Conservation (phyloP, 139 green algal genomes). For the Tetraselmis striata region DNA sequence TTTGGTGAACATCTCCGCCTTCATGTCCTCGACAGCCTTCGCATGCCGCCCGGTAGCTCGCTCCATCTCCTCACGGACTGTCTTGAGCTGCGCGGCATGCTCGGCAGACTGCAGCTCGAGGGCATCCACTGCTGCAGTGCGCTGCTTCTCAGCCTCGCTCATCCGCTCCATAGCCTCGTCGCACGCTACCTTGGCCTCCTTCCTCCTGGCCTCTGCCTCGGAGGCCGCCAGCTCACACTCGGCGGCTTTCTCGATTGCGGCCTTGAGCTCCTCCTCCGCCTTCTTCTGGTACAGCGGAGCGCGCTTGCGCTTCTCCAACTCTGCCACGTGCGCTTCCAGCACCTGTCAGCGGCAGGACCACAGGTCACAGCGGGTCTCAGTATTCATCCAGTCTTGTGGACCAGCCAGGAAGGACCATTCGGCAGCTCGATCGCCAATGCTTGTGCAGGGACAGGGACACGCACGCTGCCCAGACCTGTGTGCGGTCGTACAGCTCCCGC, state of each 20-base stretch:
- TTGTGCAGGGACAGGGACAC: too few species aligned
- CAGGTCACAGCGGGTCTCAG: too few species aligned
- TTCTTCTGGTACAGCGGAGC: conserved; percentile 82
- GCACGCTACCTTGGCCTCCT: conserved; percentile 40
- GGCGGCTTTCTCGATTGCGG: conserved; percentile 58
- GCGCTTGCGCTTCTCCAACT: conserved; percentile 78
- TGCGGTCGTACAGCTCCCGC: conserved; percentile 53
- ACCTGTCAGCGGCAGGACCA: too few species aligned
- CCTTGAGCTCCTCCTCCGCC: conserved; percentile 79
- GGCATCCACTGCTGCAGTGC: conserved; percentile 3
- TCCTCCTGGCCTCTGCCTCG: conserved; percentile 50
- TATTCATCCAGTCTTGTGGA: too few species aligned
- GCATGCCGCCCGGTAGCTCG: not conserved
- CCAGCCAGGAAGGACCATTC: too few species aligned
- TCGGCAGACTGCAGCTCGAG: conserved; percentile 1
- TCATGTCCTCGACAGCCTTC: not conserved
- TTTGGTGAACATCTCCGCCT: not conserved
- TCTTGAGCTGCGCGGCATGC: not conserved
- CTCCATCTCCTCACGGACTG: not conserved
- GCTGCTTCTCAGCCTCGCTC: not conserved
- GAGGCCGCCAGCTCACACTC: conserved; percentile 54
- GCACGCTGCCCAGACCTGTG: too few species aligned
- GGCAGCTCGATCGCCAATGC: too few species aligned
- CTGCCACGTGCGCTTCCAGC: conserved; percentile 16
- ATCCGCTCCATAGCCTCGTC: conserved; percentile 3